Evolutionary conservation across 352 stramenopile genomes (phyloP).

Genomic region (Globisporangium ultimum): DNA sequence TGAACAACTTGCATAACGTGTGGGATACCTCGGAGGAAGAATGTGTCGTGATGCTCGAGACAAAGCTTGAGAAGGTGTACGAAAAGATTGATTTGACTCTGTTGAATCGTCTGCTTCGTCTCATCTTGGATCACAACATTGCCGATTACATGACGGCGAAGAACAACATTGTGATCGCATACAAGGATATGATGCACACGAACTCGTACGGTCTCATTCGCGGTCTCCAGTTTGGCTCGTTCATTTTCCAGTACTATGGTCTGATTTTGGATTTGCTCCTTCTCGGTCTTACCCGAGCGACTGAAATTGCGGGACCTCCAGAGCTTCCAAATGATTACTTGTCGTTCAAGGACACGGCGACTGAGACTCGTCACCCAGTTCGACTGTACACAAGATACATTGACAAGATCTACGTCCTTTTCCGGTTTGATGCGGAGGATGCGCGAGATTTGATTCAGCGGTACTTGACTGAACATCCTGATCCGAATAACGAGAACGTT

Average conservation of each 20-base stretch:
- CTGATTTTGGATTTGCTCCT: constrained; percentile 98
- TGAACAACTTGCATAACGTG: constrained; percentile 99
- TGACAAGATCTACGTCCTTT: constrained; percentile 99
- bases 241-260: constrained; percentile 99
- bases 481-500: constrained; percentile 99
- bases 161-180: constrained; percentile 98
- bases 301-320: constrained; percentile 96
- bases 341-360: constrained; percentile 97
- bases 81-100: constrained; percentile 99
- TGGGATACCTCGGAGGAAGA: constrained; percentile 98
- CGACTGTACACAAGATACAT: constrained; percentile 99
- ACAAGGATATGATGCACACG: constrained; percentile 99
- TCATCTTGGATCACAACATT: constrained; percentile 99
- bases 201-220: constrained; percentile 99
- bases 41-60: constrained; percentile 98
- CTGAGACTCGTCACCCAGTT: constrained; percentile 98
- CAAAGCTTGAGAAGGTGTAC: constrained; percentile 99
- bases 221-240: constrained; percentile 96
- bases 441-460: constrained; percentile 98
- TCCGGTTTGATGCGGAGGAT: constrained; percentile 98
- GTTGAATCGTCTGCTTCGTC: constrained; percentile 96
- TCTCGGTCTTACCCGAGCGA: constrained; percentile 96
- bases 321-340: constrained; percentile 99
- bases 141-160: constrained; percentile 99
- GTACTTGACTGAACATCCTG: constrained; percentile 99